These are phyloP conservation scores for Plantago coronopus DNA, from an alignment of 305 asterid species.

Conservation along the genomic window DNA sequence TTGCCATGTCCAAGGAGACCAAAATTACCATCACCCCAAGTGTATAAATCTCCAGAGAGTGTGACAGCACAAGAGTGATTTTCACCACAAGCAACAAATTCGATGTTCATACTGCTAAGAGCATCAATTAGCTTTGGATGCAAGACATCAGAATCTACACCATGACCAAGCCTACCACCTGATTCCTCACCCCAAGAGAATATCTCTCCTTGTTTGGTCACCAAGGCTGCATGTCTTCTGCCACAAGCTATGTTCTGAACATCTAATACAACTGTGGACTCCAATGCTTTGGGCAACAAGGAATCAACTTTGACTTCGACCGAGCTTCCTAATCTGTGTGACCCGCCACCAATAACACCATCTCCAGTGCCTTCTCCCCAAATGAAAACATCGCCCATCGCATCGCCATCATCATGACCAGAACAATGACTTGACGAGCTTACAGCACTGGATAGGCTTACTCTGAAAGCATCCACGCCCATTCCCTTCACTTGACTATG, in stretches of 20 bases:
- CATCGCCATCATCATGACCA: slow-evolving; percentile 87
- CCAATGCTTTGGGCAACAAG: slow-evolving; percentile 73
- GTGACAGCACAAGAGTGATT: slow-evolving; percentile 83
- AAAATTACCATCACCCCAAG: slow-evolving; percentile 93
- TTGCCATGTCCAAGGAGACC: slow-evolving; percentile 89
- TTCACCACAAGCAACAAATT: slow-evolving; percentile 87
- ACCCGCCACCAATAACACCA: slow-evolving; percentile 74
- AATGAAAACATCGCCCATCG: slow-evolving; percentile 82
- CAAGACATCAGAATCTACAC: slow-evolving; percentile 78
- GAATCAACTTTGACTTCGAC: slow-evolving; percentile 58
- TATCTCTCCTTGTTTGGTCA: slow-evolving; percentile 83
- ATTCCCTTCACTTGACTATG: slow-evolving; percentile 64
- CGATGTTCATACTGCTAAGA: slow-evolving; percentile 61
- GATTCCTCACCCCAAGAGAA: slow-evolving; percentile 91
- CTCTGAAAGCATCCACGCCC: slow-evolving; percentile 82
- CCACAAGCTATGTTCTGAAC: slow-evolving; percentile 90
- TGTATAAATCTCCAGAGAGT: slow-evolving; percentile 80
- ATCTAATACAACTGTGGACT: slow-evolving; percentile 78
- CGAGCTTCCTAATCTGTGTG: slow-evolving; percentile 47
- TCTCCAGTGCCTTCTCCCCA: slow-evolving; percentile 92
- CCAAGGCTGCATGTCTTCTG: slow-evolving; percentile 68
- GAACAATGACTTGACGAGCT: slow-evolving; percentile 95
- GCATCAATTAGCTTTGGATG: slow-evolving; percentile 80
- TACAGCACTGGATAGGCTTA: slow-evolving; percentile 92
- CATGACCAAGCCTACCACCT: slow-evolving; percentile 95